A percentile compares a stretch with the other conserved stretches of the same genome.
These are phyloP conservation scores for Mycena vulgaris DNA, from an alignment of 768 basidiomycete species.

Conservation along the genomic window DNA sequence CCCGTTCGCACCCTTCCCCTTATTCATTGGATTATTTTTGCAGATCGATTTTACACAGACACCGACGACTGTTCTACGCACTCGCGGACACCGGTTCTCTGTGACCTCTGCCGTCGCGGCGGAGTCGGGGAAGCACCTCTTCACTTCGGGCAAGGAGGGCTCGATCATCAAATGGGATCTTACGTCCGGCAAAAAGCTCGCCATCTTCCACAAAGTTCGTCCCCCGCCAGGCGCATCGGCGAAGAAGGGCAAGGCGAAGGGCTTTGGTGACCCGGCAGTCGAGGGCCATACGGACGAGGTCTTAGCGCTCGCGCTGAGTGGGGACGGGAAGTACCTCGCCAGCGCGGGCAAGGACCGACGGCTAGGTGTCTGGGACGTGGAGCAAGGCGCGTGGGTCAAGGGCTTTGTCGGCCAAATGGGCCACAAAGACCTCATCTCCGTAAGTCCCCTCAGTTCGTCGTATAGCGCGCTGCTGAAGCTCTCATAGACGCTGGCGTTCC, in stretches of 20 bases:
- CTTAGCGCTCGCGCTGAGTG: slow-evolving; percentile 85
- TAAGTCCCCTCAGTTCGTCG: slow-evolving; percentile 38
- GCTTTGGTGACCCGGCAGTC: slow-evolving; percentile 60
- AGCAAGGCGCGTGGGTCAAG: slow-evolving; percentile 82
- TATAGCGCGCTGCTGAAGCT: slow-evolving; percentile 4
- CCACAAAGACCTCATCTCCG: slow-evolving; percentile 61
- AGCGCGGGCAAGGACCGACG: slow-evolving; percentile 90
- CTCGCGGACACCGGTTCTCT: slow-evolving; percentile 82
- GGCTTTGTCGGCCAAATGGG: slow-evolving; percentile 87
- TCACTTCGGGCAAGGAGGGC: slow-evolving; percentile 93
- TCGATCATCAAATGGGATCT: slow-evolving; percentile 91
- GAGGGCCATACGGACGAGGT: slow-evolving; percentile 92
- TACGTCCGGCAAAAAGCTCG: slow-evolving; percentile 69
- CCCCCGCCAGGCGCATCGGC: slow-evolving; percentile 45
- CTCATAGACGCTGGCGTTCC: slow-evolving; percentile 76
- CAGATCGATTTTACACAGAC: slow-evolving; percentile 73
- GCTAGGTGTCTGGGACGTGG: slow-evolving; percentile 90
- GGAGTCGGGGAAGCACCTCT: slow-evolving; percentile 81
- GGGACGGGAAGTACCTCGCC: slow-evolving; percentile 88
- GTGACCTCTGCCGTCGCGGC: slow-evolving; percentile 88
- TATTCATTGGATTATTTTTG: background rate
- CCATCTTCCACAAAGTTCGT: slow-evolving; percentile 74
- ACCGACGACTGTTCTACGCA: slow-evolving; percentile 67
- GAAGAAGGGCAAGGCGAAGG: slow-evolving; percentile 74
- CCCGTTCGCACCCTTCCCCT: slow-evolving; percentile 4